These are phyloP conservation scores for Hypoxylon trugodes DNA, from an alignment of 495 filamentous ascomycete genomes.

Conservation along the genomic window DNA sequence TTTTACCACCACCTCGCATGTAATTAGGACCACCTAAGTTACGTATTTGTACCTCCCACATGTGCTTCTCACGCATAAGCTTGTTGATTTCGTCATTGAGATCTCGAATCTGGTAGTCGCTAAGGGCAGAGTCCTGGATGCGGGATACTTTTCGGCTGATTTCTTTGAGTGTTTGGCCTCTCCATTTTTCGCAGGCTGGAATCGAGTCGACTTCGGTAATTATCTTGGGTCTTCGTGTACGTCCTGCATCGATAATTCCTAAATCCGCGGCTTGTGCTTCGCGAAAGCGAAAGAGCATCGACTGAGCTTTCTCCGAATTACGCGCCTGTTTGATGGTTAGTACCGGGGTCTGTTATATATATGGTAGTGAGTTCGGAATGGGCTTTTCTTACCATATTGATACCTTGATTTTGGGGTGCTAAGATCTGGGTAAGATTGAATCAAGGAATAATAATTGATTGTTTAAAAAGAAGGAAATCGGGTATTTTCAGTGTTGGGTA, in stretches of 20 bases:
- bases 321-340: conserved; percentile 55
- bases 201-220: conserved; percentile 87
- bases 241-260: conserved; percentile 93
- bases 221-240: conserved; percentile 85
- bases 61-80: conserved; percentile 96
- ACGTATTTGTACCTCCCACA: conserved; percentile 97
- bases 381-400: conserved; percentile 44
- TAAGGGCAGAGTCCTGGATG: conserved; percentile 88
- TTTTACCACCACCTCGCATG: conserved; percentile 87
- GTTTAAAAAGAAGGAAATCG: neutral
- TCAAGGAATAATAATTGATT: neutral
- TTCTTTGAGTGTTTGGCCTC: conserved; percentile 96
- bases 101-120: conserved; percentile 96
- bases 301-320: conserved; percentile 98
- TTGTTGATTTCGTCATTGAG: conserved; percentile 99
- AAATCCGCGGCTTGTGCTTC: conserved; percentile 95
- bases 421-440: neutral
- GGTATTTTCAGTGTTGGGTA: conserved; percentile 6
- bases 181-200: conserved; percentile 95
- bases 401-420: neutral
- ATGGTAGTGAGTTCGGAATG: neutral
- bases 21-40: conserved; percentile 96
- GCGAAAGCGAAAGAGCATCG: conserved; percentile 99
- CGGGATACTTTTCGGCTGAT: conserved; percentile 94
- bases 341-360: neutral